Conservation (phyloP, 2,329 filamentous ascomycete species). For the Leptodontidium sp. region DNA sequence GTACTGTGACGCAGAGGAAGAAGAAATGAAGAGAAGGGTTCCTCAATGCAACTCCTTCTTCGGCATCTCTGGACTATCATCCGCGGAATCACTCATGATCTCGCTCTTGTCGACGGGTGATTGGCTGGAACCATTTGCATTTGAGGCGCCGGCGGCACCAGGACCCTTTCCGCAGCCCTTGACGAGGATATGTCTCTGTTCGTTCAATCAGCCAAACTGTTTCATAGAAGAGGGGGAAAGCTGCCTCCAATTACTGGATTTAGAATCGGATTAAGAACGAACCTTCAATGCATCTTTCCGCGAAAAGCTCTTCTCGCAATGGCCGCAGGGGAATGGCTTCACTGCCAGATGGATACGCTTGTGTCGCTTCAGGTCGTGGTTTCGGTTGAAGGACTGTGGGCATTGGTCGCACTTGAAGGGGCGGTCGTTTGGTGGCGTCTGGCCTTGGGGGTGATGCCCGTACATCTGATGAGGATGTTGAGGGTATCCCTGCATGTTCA, state of each 20-base stretch:
- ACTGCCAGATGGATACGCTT: constrained; percentile 94
- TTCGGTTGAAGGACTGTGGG: constrained; percentile 92
- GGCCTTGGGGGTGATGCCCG: constrained; percentile 58
- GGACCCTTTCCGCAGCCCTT: constrained; percentile 68
- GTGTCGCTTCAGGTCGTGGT: constrained; percentile 95
- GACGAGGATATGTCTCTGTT: constrained; percentile 70
- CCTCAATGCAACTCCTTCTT: constrained; percentile 40
- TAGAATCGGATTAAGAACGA: constrained; percentile 49
- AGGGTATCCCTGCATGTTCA: constrained; percentile 57
- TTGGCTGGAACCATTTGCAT: constrained; percentile 39
- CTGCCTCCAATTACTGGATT: constrained; percentile 31
- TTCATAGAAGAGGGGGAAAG: constrained; percentile 14
- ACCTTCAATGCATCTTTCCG: constrained; percentile 98
- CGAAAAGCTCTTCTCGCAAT: constrained; percentile 96
- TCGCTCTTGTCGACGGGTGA: constrained; percentile 45
- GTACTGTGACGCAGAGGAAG: constrained; percentile 16
- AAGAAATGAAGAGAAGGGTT: not conserved
- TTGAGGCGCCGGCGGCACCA: constrained; percentile 31
- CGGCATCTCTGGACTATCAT: constrained; percentile 38
- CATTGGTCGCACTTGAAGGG: constrained; percentile 96
- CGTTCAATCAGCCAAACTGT: constrained; percentile 41
- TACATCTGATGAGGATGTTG: constrained; percentile 65
- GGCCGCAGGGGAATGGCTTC: constrained; percentile 91
- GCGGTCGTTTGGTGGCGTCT: constrained; percentile 72
- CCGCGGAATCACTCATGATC: constrained; percentile 44